These are phyloP conservation scores for Alternaria triticina DNA, from an alignment of 2,329 filamentous ascomycete genomes.

Conservation along the genomic window DNA sequence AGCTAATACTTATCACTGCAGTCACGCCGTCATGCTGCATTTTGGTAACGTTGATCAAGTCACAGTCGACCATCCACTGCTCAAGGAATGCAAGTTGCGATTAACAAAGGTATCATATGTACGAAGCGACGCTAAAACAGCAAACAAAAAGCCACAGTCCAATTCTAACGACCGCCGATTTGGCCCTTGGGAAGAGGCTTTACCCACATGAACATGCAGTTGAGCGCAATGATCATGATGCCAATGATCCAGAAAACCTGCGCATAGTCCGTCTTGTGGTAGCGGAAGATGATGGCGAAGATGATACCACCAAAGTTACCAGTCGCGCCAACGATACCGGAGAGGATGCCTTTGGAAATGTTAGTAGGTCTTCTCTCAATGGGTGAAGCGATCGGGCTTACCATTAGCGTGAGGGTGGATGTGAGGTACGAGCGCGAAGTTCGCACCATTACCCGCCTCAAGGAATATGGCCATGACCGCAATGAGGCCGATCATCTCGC, in stretches of 20 bases:
- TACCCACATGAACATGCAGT: slow-evolving; percentile 70
- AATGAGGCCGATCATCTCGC: slow-evolving; percentile 77
- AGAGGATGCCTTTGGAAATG: slow-evolving; percentile 60
- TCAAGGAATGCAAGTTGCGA: neutral
- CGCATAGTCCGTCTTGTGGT: slow-evolving; percentile 71
- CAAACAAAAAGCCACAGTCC: neutral
- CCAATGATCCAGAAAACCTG: slow-evolving; percentile 84
- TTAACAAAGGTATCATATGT: slow-evolving; percentile 7
- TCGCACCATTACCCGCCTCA: slow-evolving; percentile 84
- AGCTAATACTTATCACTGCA: neutral
- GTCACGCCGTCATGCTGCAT: neutral
- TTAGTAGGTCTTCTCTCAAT: slow-evolving; percentile 15
- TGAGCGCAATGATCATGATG: slow-evolving; percentile 72
- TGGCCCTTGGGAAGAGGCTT: slow-evolving; percentile 62
- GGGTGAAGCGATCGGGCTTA: slow-evolving; percentile 27
- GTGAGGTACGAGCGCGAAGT: slow-evolving; percentile 86
- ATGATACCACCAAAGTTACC: slow-evolving; percentile 87
- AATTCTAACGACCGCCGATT: slow-evolving; percentile 52
- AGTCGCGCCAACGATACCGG: slow-evolving; percentile 76
- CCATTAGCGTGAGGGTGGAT: slow-evolving; percentile 85
- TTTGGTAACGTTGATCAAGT: neutral
- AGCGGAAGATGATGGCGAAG: slow-evolving; percentile 84
- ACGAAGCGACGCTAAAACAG: slow-evolving; percentile 1
- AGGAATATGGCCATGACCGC: slow-evolving; percentile 81
- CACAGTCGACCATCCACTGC: neutral